Evolutionary conservation across 371 early-diverging fungal genomes (phyloP).

Genomic region (Catenaria anguillulae): DNA sequence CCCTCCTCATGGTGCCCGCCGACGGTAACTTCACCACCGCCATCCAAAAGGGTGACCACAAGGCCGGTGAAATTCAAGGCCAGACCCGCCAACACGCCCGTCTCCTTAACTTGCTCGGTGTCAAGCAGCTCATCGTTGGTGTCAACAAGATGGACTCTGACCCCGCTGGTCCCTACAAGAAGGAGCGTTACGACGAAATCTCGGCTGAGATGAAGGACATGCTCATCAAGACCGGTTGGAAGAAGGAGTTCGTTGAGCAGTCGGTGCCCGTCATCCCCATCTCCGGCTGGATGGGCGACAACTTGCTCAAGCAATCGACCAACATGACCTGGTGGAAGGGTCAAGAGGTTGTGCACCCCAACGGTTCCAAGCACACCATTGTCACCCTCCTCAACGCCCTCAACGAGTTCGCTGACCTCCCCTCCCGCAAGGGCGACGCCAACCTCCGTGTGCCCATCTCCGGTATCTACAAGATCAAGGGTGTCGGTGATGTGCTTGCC

Average conservation of each 20-base stretch:
- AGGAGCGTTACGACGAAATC: slow-evolving; percentile 87
- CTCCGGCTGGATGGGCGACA: slow-evolving; percentile 96
- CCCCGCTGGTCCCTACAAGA: slow-evolving; percentile 53
- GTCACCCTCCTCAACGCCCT: slow-evolving; percentile 81
- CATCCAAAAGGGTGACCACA: slow-evolving; percentile 32
- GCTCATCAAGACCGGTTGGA: slow-evolving; percentile 90
- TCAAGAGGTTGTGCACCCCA: slow-evolving; percentile 72
- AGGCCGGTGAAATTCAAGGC: slow-evolving; percentile 44
- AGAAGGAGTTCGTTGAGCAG: slow-evolving; percentile 41
- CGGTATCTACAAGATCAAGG: slow-evolving; percentile 97
- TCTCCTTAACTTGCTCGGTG: slow-evolving; percentile 93
- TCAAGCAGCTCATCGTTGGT: slow-evolving; percentile 92
- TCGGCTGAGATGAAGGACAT: slow-evolving; percentile 81
- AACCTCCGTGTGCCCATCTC: slow-evolving; percentile 94
- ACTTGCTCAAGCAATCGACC: slow-evolving; percentile 83
- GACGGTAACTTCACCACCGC: slow-evolving; percentile 94
- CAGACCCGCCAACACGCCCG: slow-evolving; percentile 99
- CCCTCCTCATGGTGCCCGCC: slow-evolving; percentile 92
- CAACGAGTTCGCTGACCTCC: slow-evolving; percentile 77
- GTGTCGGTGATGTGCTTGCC: slow-evolving; percentile 91
- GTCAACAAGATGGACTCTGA: slow-evolving; percentile 99
- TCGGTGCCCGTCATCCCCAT: slow-evolving; percentile 88
- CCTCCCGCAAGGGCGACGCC: slow-evolving; percentile 76
- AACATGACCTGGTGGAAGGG: slow-evolving; percentile 97
- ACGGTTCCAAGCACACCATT: slow-evolving; percentile 45